These are phyloP conservation scores for Penicillium malachiteum DNA, from an alignment of 495 filamentous ascomycete species.

Conservation along the genomic window DNA sequence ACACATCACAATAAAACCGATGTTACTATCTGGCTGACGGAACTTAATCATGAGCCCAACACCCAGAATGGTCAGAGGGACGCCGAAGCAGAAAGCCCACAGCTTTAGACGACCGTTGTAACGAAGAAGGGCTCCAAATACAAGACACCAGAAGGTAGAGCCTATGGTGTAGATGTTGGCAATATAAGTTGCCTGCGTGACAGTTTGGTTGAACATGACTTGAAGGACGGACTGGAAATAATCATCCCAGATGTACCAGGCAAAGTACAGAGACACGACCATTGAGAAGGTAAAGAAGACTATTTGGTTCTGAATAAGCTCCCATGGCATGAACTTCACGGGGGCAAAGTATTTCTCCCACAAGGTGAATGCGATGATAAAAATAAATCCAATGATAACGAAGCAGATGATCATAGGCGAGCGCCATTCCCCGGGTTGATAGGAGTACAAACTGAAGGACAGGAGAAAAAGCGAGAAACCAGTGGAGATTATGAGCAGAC, in stretches of 20 bases:
- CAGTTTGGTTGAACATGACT: constrained; percentile 56
- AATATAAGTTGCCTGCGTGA: constrained; percentile 53
- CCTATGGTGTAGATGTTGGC: constrained; percentile 45
- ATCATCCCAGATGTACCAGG: constrained; percentile 36
- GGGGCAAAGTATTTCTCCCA: constrained; percentile 55
- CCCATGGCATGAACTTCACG: constrained; percentile 53
- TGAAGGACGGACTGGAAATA: constrained; percentile 64
- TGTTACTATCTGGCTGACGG: constrained; percentile 51
- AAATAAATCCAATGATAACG: constrained; percentile 49
- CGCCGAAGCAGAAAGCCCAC: constrained; percentile 48
- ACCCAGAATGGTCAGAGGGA: constrained; percentile 55
- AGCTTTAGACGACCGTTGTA: constrained; percentile 49
- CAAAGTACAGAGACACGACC: constrained; percentile 48
- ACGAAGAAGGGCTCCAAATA: constrained; percentile 53
- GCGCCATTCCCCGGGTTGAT: constrained; percentile 40
- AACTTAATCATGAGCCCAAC: constrained; percentile 60
- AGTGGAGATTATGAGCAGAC: constrained; percentile 52
- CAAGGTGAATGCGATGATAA: constrained; percentile 51
- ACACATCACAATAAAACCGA: constrained; percentile 67
- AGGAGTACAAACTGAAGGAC: constrained; percentile 47
- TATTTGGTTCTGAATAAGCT: constrained; percentile 56
- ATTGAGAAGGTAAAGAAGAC: constrained; percentile 55
- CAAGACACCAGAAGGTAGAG: constrained; percentile 37
- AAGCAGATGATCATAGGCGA: constrained; percentile 50
- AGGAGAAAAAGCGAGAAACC: constrained; percentile 60